Evolutionary conservation across 331 rosid species (phyloP), one percentile per base, ranked within the genome.

Genomic region (Stylosanthes scabra): DNA sequence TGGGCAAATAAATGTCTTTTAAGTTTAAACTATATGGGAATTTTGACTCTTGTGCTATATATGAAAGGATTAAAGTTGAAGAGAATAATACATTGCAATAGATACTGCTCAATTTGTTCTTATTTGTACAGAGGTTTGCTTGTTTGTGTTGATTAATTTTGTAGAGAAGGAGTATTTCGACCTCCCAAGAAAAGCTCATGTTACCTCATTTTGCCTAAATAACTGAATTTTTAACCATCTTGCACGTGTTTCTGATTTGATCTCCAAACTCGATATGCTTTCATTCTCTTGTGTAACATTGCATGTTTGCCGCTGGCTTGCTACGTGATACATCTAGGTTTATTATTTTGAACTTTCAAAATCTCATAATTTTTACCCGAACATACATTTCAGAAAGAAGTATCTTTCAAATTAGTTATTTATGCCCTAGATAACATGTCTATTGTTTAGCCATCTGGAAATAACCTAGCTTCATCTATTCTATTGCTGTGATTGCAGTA

Each of bases 401-500:
- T 60, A 20, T 66, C 3, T 15, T 9, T 67, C 5, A 49, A 37
- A 46, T 56, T 74, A 44, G 45, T 39, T 63, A 42, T 39, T 45
- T 31, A 31, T 50, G 7, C 60, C 71, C 60, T 63, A 6, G 20
- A 34, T 51, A 28, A 11, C 2, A 56, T 46, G 49, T 74, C 71
- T 39, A 29, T 67, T 16, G 31, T 52, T 60, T 42, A 49, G 1
- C 29, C 62, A 10, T 63, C 8, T 47, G 54, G 65, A n/a, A 29
- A 34, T 46, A 37, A 7, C 49, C 47, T 56, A 67, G 37, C 12
- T 28, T 66, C 8, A 44, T 41, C 44, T 31, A 31, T 54, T n/a
- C 37, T 62, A 68, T 71, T 74, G 40, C 10, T 76, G 10, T 57
- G 63, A 29, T 37, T 86, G 87, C 91, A 91, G 97, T 91, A 85